These are phyloP conservation scores for Phoenix roebelenii DNA, from an alignment of 176 grass and related monocot genomes.

Conservation along the genomic window DNA sequence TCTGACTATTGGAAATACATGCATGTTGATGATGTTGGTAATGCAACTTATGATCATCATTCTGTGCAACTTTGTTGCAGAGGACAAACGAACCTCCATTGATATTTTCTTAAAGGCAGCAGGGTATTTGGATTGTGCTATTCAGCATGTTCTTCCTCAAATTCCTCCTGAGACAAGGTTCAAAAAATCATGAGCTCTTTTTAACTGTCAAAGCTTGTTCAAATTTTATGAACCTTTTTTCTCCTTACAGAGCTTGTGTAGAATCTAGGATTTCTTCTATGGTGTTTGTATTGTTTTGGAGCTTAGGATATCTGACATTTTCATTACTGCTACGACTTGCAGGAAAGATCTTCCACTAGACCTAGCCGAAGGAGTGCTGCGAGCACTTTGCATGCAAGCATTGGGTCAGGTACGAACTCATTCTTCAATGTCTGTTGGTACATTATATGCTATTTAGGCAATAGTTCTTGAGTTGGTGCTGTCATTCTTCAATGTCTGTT, in stretches of 20 bases:
- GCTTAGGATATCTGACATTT: background rate
- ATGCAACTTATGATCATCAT: too few relatives aligned
- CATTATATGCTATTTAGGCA: too few relatives aligned
- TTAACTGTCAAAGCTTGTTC: too few relatives aligned
- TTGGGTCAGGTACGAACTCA: conserved; percentile 10
- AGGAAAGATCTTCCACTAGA: conserved; percentile 24
- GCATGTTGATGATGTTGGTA: too few relatives aligned
- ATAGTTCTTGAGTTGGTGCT: too few relatives aligned
- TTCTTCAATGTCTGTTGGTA: background rate
- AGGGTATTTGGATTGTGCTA: conserved; percentile 28
- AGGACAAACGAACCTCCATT: conserved; percentile 8
- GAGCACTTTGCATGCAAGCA: conserved; percentile 25
- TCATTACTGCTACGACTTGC: background rate
- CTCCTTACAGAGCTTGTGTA: too few relatives aligned
- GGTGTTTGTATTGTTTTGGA: too few relatives aligned
- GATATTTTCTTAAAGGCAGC: conserved; percentile 26
- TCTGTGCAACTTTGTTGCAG: conserved; percentile 4
- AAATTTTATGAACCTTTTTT: too few relatives aligned
- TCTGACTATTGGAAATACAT: too few relatives aligned
- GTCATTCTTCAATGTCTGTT: too few relatives aligned
- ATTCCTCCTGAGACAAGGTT: conserved; percentile 16
- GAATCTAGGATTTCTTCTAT: too few relatives aligned
- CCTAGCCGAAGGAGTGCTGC: conserved; percentile 17
- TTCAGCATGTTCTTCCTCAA: conserved; percentile 18
- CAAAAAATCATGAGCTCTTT: background rate